Evolutionary conservation across 352 stramenopile genomes (phyloP), one percentile per base, ranked within the genome.

Genomic region (Pythium sp.): DNA sequence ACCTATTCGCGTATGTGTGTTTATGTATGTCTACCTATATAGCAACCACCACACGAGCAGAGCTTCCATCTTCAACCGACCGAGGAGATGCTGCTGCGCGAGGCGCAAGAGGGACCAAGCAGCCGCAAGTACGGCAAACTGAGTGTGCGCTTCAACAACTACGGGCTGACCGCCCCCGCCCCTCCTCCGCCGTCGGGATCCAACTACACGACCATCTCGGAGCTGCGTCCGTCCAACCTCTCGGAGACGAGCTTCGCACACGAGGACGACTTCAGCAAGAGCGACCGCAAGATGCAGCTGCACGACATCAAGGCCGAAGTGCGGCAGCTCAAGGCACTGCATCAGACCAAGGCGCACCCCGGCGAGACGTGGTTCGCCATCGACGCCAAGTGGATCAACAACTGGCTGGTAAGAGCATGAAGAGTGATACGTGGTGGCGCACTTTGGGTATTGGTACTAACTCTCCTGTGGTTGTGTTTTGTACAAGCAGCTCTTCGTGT

Each of bases 301-400:
- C 81, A 93, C 64, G 73, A 93, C 67, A 78, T 91, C 60, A 82
- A 81, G 12, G 68, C 77, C 7, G 85, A 93, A 68, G 72, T 93
- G 69, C 77, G 76, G 34, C 85, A 81, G 30, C 65, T 93, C 24
- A 82, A 90, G 74, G 77, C 71, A 57, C 80, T 90, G 64, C 82
- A 93, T 61, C 82, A 90, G 71, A 90, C 73, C 22, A 81, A 82
- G 36, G 82, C 85, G 1, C 65, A 65, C 1, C 71, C 81, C 14
- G 81, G 82, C 34, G 82, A 93, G 72, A 81, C 73, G 56, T 93
- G 85, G 85, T 93, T 84, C 57, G 85, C 83, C 2, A 76, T 93
- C 49, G 78, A 66, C 58, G 76, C 82, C 43, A 67, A 80, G 54
- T 93, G 85, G 85, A 89, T 93, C 68, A 78, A 76, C 54, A 71